Evolutionary conservation across 1,139 yeast species (phyloP), one percentile per base, ranked within the genome.

Genomic region (Protomyces inouyei): DNA sequence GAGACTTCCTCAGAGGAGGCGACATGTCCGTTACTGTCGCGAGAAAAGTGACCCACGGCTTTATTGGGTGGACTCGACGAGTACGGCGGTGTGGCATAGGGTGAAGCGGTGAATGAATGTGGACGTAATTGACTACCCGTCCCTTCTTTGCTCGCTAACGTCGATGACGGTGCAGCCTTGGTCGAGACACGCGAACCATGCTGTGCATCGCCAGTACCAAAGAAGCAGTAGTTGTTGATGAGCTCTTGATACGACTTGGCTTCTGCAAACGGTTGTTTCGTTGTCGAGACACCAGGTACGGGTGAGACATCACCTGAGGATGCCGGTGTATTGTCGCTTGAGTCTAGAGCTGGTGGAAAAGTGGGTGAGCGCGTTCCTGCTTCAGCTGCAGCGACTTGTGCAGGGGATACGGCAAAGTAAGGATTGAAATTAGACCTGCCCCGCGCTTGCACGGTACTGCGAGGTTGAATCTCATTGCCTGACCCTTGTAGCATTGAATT

Each of bases 281-380:
- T 5, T 25, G 40, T 43, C 14, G 57, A 38, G 14, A 59, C 14
- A 25, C 63, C 63, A 0, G 63, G 63, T 5, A 59, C 43, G 4
- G 63, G 63, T 18, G 63, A 59, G 37, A 45, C 56, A n/a, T 59
- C 45, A 28, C 63, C 63, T 1, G 63, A 59, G 6, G 63, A 59
- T 3, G 48, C 63, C 0, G 63, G 63, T 3, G 63, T 52, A 43
- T 59, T 40, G 21, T 43, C 53, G 4, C 52, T 40, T 16, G 55
- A 18, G 36, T 59, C 63, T 21, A 59, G 32, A 32, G 45, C 53
- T 2, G 63, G 63, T 12, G 63, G 63, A 45, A 59, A 59, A 2
- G 16, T 59, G 3, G 63, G 63, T 16, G 63, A 59, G 12, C 53
- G 43, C 25, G 63, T 59, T 9, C 63, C 63, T 8, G 45, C 32